These are phyloP conservation scores for Vigna trinervia DNA, from an alignment of 306 rosid genomes.

Conservation along the genomic window DNA sequence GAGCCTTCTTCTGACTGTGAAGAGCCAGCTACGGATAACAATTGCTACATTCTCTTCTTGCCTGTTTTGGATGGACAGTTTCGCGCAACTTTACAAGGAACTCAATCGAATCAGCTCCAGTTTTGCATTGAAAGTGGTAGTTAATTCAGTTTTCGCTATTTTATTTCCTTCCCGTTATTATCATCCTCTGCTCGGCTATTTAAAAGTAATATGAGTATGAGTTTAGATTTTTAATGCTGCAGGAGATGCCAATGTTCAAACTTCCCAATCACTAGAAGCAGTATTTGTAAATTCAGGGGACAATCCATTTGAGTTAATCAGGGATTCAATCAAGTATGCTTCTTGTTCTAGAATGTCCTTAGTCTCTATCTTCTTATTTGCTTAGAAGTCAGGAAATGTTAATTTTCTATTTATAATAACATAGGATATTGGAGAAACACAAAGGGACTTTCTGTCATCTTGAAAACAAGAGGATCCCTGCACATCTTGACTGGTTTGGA, in stretches of 20 bases:
- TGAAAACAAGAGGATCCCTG: conserved; percentile 67
- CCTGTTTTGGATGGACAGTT: conserved; percentile 78
- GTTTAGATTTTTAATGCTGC: conserved; percentile 29
- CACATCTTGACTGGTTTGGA: conserved; percentile 78
- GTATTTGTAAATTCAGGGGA: conserved; percentile 75
- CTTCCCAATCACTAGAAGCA: conserved; percentile 62
- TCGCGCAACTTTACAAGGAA: conserved; percentile 73
- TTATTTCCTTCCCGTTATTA: background rate
- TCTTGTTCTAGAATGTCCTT: background rate
- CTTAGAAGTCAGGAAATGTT: background rate
- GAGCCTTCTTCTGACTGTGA: conserved; percentile 49
- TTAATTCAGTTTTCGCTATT: background rate
- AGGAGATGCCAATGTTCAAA: conserved; percentile 70
- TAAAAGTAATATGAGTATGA: background rate
- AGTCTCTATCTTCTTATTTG: background rate
- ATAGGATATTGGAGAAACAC: conserved; percentile 71
- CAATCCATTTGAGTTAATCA: conserved; percentile 68
- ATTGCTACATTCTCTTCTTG: conserved; percentile 64
- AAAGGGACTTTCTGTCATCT: conserved; percentile 63
- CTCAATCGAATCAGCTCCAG: conserved; percentile 59
- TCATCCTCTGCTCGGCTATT: background rate
- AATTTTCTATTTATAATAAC: conserved; percentile 6
- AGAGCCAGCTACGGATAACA: conserved; percentile 28
- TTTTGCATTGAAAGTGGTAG: conserved; percentile 73
- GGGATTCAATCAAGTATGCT: conserved; percentile 66